Base-by-base conservation (phyloP, 2,329 filamentous ascomycete genomes). In the Fulvia fulva region DNA sequence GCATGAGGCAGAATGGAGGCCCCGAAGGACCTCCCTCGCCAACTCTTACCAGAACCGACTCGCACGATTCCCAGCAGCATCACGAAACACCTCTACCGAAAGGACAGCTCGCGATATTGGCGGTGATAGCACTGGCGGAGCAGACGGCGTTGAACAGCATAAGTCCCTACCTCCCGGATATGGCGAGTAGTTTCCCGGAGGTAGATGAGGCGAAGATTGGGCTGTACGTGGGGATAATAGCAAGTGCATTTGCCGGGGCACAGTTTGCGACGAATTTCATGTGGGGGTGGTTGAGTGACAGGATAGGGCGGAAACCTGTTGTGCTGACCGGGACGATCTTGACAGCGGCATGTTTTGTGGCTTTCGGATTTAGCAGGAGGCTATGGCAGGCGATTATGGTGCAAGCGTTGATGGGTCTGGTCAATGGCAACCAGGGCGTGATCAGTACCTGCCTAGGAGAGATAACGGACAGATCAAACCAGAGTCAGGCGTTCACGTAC, bases 101-200 rank as follows among this genome's bases (percentile, higher is more conserved):
- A 64, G 85, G 81, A 65, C 94, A 97, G 77, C 87, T 99, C 60
- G 82, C 86, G 5, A 83, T 97, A 12, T 79, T 99, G 32, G 93
- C 93, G 1, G 78, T 97, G 64, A 89, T 99, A 60, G 92, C 92
- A 6, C 81, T 99, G 22, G 89, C 90, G 55, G 94, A 99, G 73
- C 94, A 99, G 79, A 97, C 93, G 0, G 94, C 94, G 0, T 83
- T 99, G 70, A 99, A 99, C 74, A 96, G 91, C 22, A 97, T 99
- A 69, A 89, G 88, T 11, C 94, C 94, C 0, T 99, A 99, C 74
- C 83, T 99, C 1, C 94, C 94, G 0, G 85, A 91, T 67, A 97
- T 99, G 93, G 87, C 92, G 1, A 84, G 85, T 22, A 86, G 85
- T 0, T 97, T 97, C 71, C 89, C 90, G 1, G 90, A 90, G 61